A percentile compares a stretch with the other conserved stretches of the same genome.
Conservation (phyloP, 306 rosid genomes). For the Inga leiocalycina region DNA sequence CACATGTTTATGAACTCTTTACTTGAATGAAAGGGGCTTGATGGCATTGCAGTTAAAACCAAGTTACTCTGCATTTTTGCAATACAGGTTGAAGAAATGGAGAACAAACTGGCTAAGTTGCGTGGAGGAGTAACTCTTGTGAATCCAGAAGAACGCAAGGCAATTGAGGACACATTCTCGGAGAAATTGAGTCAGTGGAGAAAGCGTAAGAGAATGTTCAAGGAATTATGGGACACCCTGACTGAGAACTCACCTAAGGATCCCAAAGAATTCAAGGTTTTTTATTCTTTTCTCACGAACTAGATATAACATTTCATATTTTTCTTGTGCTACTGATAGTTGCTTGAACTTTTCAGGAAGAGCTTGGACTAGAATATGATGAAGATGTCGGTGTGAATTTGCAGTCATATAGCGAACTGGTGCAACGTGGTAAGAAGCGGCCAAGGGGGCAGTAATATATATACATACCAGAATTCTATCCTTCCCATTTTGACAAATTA, state of each 20-base stretch:
- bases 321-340: constrained; percentile 18
- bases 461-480: constrained; percentile 27
- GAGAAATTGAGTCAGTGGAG: constrained; percentile 82
- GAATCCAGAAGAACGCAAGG: constrained; percentile 85
- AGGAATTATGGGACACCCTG: constrained; percentile 87
- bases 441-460: constrained; percentile 51
- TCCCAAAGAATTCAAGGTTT: constrained; percentile 83
- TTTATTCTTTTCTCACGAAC: constrained; percentile 7
- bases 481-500: constrained; percentile 8
- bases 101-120: constrained; percentile 63
- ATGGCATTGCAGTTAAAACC: constrained; percentile 17
- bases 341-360: constrained; percentile 62
- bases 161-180: constrained; percentile 48
- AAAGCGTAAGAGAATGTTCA: constrained; percentile 88
- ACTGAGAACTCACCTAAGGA: constrained; percentile 90
- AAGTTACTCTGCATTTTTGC: constrained; percentile 24
- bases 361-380: constrained; percentile 52
- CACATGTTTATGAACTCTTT: constrained; percentile 20
- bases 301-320: not conserved
- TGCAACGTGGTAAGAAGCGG: constrained; percentile 66
- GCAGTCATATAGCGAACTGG: constrained; percentile 64
- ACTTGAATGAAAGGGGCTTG: constrained; percentile 11
- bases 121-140: constrained; percentile 85
- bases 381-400: constrained; percentile 62
- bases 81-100: constrained; percentile 75